A percentile compares a stretch with the other conserved stretches of the same genome.
Conservation (phyloP, 805 yeast species). For the Geotrichum ghanense region DNA sequence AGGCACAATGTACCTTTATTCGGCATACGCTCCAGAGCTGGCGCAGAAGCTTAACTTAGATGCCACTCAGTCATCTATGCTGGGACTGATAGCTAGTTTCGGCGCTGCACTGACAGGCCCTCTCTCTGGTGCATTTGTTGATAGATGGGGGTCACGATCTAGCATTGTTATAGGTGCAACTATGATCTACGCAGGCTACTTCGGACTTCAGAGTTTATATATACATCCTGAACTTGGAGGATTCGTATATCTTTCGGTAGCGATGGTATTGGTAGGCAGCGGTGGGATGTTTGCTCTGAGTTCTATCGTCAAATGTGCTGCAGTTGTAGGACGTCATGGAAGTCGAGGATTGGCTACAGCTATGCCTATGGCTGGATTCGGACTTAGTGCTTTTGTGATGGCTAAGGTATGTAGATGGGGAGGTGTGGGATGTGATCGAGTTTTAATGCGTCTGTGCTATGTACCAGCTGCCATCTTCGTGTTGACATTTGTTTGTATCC, state of each 20-base stretch:
- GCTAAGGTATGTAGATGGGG: constrained; percentile 43
- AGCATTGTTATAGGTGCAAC: constrained; percentile 20
- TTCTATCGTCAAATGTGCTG: constrained; percentile 63
- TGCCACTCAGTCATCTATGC: constrained; percentile 50
- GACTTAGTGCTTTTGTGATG: constrained; percentile 59
- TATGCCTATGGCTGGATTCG: constrained; percentile 62
- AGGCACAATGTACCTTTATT: constrained; percentile 67
- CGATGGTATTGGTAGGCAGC: constrained; percentile 46
- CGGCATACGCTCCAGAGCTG: constrained; percentile 70
- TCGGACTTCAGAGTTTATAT: constrained; percentile 41
- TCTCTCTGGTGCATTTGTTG: constrained; percentile 54
- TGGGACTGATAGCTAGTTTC: constrained; percentile 58
- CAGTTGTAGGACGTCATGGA: constrained; percentile 52
- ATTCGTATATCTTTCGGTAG: constrained; percentile 31
- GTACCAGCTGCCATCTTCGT: constrained; percentile 38
- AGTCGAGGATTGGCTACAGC: constrained; percentile 64
- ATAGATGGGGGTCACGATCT: constrained; percentile 34
- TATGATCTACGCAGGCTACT: constrained; percentile 52
- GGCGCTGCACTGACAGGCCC: constrained; percentile 61
- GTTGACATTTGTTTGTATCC: constrained; percentile 9
- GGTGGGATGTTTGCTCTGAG: constrained; percentile 60
- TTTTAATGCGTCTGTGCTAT: constrained; percentile 37
- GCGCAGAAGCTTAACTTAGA: constrained; percentile 44
- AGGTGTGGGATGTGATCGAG: constrained; percentile 46
- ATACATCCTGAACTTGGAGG: constrained; percentile 28